Evolutionary conservation across 176 grass and related monocot genomes (phyloP).

Genomic region (Melocanna baccifera): DNA sequence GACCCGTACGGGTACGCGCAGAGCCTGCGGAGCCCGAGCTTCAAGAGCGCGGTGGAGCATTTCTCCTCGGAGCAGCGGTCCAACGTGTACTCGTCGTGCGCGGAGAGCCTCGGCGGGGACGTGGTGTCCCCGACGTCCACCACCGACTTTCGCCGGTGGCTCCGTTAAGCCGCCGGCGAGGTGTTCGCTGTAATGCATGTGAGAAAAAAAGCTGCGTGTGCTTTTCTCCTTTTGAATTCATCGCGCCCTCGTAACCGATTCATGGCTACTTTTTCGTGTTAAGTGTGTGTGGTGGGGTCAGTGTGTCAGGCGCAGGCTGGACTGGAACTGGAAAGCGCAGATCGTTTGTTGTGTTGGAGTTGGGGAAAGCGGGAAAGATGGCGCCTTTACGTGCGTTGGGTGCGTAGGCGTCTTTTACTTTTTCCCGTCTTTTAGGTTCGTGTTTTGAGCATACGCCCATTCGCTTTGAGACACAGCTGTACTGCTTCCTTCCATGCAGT

Average conservation of each 20-base stretch:
- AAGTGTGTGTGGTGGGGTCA: neutral
- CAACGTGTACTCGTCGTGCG: slow-evolving; percentile 76
- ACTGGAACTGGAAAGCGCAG: slow-evolving; percentile 22
- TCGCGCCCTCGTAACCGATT: neutral
- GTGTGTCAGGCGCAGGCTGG: slow-evolving; percentile 2
- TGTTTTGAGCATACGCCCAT: neutral
- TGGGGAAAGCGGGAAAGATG: slow-evolving; percentile 25
- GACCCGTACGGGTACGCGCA: slow-evolving; percentile 52
- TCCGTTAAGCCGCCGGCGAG: slow-evolving; percentile 37
- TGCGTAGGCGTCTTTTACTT: neutral
- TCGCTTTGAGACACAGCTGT: neutral
- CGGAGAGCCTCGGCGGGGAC: slow-evolving; percentile 72
- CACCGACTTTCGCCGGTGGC: slow-evolving; percentile 75
- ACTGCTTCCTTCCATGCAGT: too few relatives aligned
- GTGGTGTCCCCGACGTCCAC: slow-evolving; percentile 73
- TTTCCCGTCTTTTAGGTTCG: slow-evolving; percentile 24
- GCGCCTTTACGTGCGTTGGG: neutral
- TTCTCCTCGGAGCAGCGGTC: slow-evolving; percentile 77
- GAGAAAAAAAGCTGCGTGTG: neutral
- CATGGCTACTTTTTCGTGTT: neutral
- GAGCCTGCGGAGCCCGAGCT: slow-evolving; percentile 82
- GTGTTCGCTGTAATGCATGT: neutral
- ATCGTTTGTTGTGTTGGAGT: slow-evolving; percentile 5
- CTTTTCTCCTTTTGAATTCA: neutral
- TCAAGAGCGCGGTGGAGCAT: slow-evolving; percentile 78